Evolutionary conservation across 495 filamentous ascomycete species (phyloP).

Genomic region (Hyaloscypha bicolor): DNA sequence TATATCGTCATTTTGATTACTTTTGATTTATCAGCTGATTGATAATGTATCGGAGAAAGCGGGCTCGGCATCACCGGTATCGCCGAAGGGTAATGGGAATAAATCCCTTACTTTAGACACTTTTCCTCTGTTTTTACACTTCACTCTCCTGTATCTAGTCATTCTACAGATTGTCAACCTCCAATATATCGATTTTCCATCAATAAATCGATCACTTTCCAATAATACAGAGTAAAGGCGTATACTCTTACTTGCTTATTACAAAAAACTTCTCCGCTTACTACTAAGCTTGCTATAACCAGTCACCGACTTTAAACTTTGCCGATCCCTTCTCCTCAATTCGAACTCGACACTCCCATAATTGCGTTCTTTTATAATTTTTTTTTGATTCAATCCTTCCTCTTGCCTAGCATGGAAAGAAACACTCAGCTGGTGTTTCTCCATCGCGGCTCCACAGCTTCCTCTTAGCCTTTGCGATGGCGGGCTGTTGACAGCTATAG

Average conservation of each 20-base stretch:
- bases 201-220: too few relatives aligned
- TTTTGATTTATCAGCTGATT: too few relatives aligned
- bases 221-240: too few relatives aligned
- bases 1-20: too few relatives aligned
- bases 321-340: conserved; percentile 4
- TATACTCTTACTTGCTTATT: background rate
- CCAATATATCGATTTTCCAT: too few relatives aligned
- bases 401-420: conserved; percentile 59
- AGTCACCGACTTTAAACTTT: conserved; percentile 5
- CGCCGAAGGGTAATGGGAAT: too few relatives aligned
- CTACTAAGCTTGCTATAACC: conserved; percentile 12
- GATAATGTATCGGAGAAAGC: too few relatives aligned
- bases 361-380: conserved; percentile 40
- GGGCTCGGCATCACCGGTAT: too few relatives aligned
- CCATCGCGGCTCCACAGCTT: conserved; percentile 65
- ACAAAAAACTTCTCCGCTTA: conserved; percentile 5
- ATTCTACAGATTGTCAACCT: too few relatives aligned
- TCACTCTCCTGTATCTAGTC: too few relatives aligned
- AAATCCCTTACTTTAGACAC: too few relatives aligned
- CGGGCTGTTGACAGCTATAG: conserved; percentile 69
- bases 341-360: background rate
- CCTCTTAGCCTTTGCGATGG: conserved; percentile 55
- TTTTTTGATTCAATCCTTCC: conserved; percentile 39
- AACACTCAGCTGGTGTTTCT: conserved; percentile 52
- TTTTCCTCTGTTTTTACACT: too few relatives aligned